Base-by-base conservation (phyloP, 129 eudicot species). In the Artemisia annua region DNA sequence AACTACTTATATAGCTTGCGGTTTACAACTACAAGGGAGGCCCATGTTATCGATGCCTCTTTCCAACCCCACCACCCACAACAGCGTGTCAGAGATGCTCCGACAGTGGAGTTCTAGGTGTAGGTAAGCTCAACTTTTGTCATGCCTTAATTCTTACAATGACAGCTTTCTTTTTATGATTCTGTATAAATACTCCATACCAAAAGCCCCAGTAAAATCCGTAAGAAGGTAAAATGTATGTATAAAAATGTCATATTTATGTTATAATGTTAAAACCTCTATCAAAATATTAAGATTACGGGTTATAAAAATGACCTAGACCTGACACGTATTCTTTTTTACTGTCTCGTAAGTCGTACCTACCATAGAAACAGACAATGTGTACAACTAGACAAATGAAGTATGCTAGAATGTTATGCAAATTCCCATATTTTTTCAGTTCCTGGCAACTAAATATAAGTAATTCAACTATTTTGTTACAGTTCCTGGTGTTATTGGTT, bases 401-500 rank as follows among this genome's bases (percentile, higher is more conserved):
- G 2, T 35, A 35, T 35, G 44, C 44, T 5, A 9, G 44, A 35
- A 5, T 35, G 44, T 35, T 35, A 5, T 35, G 44, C 44, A 35
- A 35, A 35, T 35, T 35, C 46, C 10, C 9, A 1, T 63, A 6
- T 32, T 32, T 4, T 64, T 64, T 66, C 46, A 39, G 46, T 7
- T 39, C 46, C 46, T 39, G 44, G 14, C 7, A 77, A 35, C 15
- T 78, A 64, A 30, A 44, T 55, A 15, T 64, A 3, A 53, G 15
- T 46, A 0, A 17, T 64, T 11, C 13, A 17, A 14, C 57, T 35
- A 48, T 66, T 11, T 55, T 2, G 46, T 48, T 68, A 11, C 89
- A 94, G 99, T 94, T 83, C 99, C 99, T 11, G 97, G 97, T 48
- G 82, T 94, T 67, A 94, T 94, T 82, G 99, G 99, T 50, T 90